Base-by-base conservation (phyloP, 1,284 basidiomycete species). In the Pseudozyma sp. region DNA sequence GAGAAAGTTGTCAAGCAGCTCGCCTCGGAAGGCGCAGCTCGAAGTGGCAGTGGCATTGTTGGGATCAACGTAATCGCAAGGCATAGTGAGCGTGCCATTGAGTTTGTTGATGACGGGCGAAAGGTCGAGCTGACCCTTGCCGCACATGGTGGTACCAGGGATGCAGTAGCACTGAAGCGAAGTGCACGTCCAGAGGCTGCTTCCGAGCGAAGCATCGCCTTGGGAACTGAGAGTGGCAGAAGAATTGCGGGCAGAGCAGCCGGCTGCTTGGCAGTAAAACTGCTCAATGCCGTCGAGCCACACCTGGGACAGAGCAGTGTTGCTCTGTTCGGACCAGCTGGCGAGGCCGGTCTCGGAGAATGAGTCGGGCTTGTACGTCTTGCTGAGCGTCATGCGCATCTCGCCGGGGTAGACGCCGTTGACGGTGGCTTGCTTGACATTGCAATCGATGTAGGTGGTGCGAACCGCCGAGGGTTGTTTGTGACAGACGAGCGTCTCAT, bases 241-340 rank as follows among this genome's bases (percentile, higher is more conserved):
- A 11, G 67, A 64, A 46, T 81, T 81, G 9, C 24, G 31, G 29
- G 64, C 54, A 19, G 66, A 39, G 57, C 79, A 81, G 3, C 59
- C 65, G 11, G 47, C 46, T 16, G 79, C 72, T 52, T 81, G 79
- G 53, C 79, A 81, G 66, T 80, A 79, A 61, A 78, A 81, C 44
- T 78, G 78, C 54, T 78, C 66, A 11, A 74, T 62, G 24, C 79
- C 79, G 33, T 79, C 62, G 8, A 78, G 54, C 70, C 73, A 81
- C 33, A 81, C 62, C 29, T 68, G 67, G 5, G 75, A 72, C n/a
- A 77, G 65, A 4, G 76, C 70, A 1, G 78, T 68, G 54, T 63
- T 69, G 56, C 58, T 58, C 35, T 67, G 44, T 3, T 54, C 57
- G n/a, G 61, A 33, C 77, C 77, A 81, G 30, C 54, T 35, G 11